phyloP scores from a whole-genome alignment of 2,329 filamentous ascomycete species.

The Cercospora janseana region DNA sequence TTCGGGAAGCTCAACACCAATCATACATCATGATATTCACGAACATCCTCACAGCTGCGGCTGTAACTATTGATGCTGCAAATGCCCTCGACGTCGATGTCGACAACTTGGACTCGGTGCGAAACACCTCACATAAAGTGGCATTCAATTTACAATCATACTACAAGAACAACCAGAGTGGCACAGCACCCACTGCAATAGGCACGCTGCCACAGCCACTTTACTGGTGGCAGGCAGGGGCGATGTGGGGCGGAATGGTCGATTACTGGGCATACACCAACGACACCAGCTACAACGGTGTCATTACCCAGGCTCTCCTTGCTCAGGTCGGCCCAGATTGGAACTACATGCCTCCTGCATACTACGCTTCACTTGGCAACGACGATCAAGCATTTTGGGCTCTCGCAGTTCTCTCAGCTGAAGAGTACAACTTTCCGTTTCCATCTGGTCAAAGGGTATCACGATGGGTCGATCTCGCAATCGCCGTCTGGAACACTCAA shows the following conservation, averaged over 20 bases:
- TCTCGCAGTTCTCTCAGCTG: constrained; percentile 75
- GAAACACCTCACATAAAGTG: constrained; percentile 34
- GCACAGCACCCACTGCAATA: constrained; percentile 32
- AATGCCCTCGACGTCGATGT: constrained; percentile 24
- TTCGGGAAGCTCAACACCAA: too few relatives aligned
- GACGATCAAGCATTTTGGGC: constrained; percentile 57
- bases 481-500: constrained; percentile 79
- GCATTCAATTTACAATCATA: constrained; percentile 38
- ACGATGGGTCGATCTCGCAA: constrained; percentile 72
- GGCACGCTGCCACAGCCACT: constrained; percentile 46
- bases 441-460: constrained; percentile 51
- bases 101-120: constrained; percentile 34
- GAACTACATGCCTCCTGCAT: constrained; percentile 44
- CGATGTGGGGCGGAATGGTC: constrained; percentile 38
- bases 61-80: constrained; percentile 15
- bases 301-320: constrained; percentile 45
- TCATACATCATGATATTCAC: constrained; percentile 23
- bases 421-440: constrained; percentile 72
- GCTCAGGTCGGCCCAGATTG: constrained; percentile 44
- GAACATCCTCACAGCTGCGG: constrained; percentile 8
- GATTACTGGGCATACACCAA: constrained; percentile 50
- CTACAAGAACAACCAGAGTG: constrained; percentile 38
- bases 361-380: constrained; percentile 44
- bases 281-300: constrained; percentile 45
- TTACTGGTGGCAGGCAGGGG: constrained; percentile 51